phyloP scores from a whole-genome alignment of 768 basidiomycete genomes.

The Xerocomellus intermedius region DNA sequence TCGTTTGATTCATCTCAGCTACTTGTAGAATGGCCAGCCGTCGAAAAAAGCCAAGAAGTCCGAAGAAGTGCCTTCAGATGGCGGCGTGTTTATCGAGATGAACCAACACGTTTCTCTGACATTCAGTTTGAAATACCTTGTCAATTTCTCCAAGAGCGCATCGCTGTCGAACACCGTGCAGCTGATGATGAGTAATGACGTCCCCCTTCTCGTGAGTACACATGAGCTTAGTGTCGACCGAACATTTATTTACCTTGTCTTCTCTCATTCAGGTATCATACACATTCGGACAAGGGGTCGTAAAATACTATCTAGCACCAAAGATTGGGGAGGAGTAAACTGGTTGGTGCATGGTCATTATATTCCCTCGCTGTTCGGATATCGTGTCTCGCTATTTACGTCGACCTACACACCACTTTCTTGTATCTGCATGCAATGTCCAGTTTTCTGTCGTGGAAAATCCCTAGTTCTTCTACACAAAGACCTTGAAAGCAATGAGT shows the following conservation, averaged over 20 bases:
- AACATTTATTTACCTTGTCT: not conserved
- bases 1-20: not conserved
- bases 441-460: not conserved
- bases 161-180: slow-evolving; percentile 69
- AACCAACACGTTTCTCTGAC: slow-evolving; percentile 89
- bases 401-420: not conserved
- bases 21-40: slow-evolving; percentile 34
- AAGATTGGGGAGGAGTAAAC: slow-evolving; percentile 85
- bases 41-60: slow-evolving; percentile 61
- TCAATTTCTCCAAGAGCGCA: slow-evolving; percentile 92
- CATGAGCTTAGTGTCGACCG: not conserved
- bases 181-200: slow-evolving; percentile 90
- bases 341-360: not conserved
- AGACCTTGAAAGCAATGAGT: slow-evolving; percentile 7
- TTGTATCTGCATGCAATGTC: slow-evolving; percentile 14
- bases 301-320: slow-evolving; percentile 94
- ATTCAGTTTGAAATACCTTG: slow-evolving; percentile 95
- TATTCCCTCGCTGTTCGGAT: slow-evolving; percentile 11
- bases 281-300: slow-evolving; percentile 82
- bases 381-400: slow-evolving; percentile 16
- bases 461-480: not conserved
- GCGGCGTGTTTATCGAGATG: slow-evolving; percentile 77
- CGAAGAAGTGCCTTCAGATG: slow-evolving; percentile 52
- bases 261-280: slow-evolving; percentile 66
- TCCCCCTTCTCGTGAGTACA: slow-evolving; percentile 73